A percentile compares a stretch with the other conserved stretches of the same genome.
Evolutionary conservation across 1,139 yeast species (phyloP).

Genomic region (Spencermartinsiella ligniputridi): DNA sequence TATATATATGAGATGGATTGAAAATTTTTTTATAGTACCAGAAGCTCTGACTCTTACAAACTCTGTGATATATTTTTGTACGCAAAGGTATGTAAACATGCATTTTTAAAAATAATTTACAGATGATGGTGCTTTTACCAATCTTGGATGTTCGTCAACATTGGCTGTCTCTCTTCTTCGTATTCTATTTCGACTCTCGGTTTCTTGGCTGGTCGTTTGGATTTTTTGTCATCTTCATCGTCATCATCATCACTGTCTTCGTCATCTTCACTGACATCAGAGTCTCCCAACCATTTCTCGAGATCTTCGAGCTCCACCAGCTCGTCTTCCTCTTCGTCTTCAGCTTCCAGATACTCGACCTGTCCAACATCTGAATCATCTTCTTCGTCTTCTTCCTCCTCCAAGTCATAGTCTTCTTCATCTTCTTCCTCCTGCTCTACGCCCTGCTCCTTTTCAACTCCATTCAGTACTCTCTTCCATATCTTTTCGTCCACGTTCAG

Average conservation of each 20-base stretch:
- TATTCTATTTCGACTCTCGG: constrained; percentile 81
- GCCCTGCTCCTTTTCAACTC: constrained; percentile 54
- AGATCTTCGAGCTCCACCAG: constrained; percentile 25
- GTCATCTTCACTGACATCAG: constrained; percentile 26
- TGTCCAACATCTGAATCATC: constrained; percentile 48
- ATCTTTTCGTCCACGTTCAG: constrained; percentile 91
- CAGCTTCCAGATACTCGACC: constrained; percentile 68
- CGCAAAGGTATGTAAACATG: background rate
- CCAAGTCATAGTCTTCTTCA: constrained; percentile 59
- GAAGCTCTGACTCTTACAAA: too few species aligned
- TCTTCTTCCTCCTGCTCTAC: constrained; percentile 62
- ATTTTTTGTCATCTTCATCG: constrained; percentile 37
- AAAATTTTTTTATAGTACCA: too few species aligned
- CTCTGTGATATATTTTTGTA: too few species aligned
- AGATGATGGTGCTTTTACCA: background rate
- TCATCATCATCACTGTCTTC: constrained; percentile 37
- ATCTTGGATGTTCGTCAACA: background rate
- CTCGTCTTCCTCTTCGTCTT: constrained; percentile 46
- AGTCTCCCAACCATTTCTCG: constrained; percentile 35
- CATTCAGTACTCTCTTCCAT: constrained; percentile 90
- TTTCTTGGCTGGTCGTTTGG: constrained; percentile 27
- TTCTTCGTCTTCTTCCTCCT: constrained; percentile 41
- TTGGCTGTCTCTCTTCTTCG: constrained; percentile 58
- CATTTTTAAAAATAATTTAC: background rate
- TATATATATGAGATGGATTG: background rate